Evolutionary conservation across 192 early-diverging fungal genomes (phyloP), one percentile per base, ranked within the genome.

Genomic region (Backusella morwellensis): DNA sequence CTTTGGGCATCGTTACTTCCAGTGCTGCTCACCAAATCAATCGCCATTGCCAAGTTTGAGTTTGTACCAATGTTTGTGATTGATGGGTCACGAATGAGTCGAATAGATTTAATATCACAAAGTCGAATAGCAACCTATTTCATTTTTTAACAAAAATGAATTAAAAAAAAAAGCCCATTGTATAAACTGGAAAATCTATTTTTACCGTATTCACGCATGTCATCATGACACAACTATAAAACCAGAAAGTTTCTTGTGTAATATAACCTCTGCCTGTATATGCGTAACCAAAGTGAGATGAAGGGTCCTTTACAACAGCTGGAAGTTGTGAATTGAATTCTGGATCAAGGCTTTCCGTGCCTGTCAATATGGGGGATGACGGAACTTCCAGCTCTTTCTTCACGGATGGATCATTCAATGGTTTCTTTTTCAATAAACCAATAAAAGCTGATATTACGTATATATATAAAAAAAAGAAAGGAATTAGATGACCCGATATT

Each of bases 241-340:
- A 91, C 74, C 90, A 92, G 23, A 92, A 80, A 4, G 84, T 85
- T 67, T 91, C 85, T 72, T 92, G 91, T 3, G 90, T 91, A 26
- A 92, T 67, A 74, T 82, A 92, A 34, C 86, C 80, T 42, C 88
- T 82, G 3, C 91, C 91, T 29, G 88, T 90, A 26, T 89, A 79
- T 3, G 77, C 44, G 38, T 78, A 78, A n/a, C 80, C 80, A 40
- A 74, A 82, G 14, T 67, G 41, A 0, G 80, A 82, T 34, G 59
- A 29, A 17, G 80, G 80, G 1, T 74, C 63, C 32, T 41, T 74
- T 23, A 75, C 68, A 68, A n/a, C 41, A 36, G 32, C 35, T 15
- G 67, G 4, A 35, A 79, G 42, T 8, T 79, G 66, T 3, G 68
- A 17, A 36, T 42, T 40, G 7, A 79, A 70, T 21, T 79, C 78